Conservation (phyloP, 1,139 yeast genomes). For the Suhomyces yuchorum region DNA sequence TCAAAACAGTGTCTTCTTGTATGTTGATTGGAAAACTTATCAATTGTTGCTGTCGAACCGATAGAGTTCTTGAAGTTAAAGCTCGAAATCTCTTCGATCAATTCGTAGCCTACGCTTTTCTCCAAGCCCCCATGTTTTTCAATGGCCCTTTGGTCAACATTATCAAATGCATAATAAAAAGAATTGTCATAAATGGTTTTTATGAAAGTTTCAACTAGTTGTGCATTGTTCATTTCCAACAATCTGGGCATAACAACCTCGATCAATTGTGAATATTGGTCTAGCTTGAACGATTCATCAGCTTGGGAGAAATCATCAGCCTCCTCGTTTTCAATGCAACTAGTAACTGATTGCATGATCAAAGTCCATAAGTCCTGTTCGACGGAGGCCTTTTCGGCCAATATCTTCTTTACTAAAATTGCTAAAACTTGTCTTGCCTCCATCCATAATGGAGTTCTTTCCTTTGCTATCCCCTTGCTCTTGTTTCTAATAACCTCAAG, state of each 20-base stretch:
- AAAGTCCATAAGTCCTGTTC: slow-evolving; percentile 48
- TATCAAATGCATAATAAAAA: slow-evolving; percentile 52
- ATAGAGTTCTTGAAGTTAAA: slow-evolving; percentile 32
- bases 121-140: slow-evolving; percentile 4
- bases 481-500: slow-evolving; percentile 26
- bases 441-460: slow-evolving; percentile 44
- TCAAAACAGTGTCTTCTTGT: slow-evolving; percentile 36
- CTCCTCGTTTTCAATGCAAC: slow-evolving; percentile 35
- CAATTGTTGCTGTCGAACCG: slow-evolving; percentile 36
- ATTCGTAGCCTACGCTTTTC: slow-evolving; percentile 3
- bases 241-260: slow-evolving; percentile 43
- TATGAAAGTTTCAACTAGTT: slow-evolving; percentile 45
- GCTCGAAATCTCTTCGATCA: slow-evolving; percentile 22
- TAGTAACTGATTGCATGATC: slow-evolving; percentile 44
- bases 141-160: slow-evolving; percentile 31
- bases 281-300: slow-evolving; percentile 52
- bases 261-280: slow-evolving; percentile 48
- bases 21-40: slow-evolving; percentile 24
- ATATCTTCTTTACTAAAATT: neutral
- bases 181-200: slow-evolving; percentile 38
- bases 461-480: slow-evolving; percentile 35
- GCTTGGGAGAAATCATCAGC: slow-evolving; percentile 8
- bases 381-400: neutral
- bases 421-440: slow-evolving; percentile 34
- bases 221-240: slow-evolving; percentile 25